Base-by-base conservation (phyloP, 345 rosid species). In the Brassica cretica region DNA sequence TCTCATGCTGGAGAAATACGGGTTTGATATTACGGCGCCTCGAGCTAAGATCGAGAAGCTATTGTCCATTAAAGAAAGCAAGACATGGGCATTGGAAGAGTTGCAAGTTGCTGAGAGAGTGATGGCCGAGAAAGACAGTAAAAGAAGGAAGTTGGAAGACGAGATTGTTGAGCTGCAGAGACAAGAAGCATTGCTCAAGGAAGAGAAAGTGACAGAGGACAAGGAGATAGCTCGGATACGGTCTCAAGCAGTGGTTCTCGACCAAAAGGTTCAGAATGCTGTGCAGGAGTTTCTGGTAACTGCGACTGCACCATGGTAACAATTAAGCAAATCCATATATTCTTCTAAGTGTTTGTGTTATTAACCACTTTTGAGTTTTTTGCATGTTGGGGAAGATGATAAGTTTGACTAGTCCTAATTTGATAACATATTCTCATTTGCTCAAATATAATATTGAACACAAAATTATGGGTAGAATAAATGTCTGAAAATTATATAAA, bases 1-100 rank as follows among this genome's bases (percentile, higher is more conserved):
- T 68, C 32, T 61, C 61, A 87, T 83, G 73, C 72, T 90, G 25
- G 92, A 85, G 80, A 88, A 81, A 70, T 84, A 88, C 56, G 97
- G 96, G 18, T 92, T 92, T 70, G 84, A 88, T 73, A 82, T 87
- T 66, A 68, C 78, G 5, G 24, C 80, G 16, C 89, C 81, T 19
- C 77, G 16, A 61, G 14, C 6, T 63, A 88, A 87, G 30, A 76
- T 92, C 61, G 68, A 73, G 41, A 83, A 85, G 61, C 77, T 92
- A 76, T 60, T 88, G 51, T 75, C 82, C 21, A 74, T 89, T 11
- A 86, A 84, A 76, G 85, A 83, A 72, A 72, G 70, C 14, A 84
- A 78, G 64, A 83, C 21, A 39, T 65, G 68, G 77, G 73, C 82
- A 32, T 24, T 77, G 51, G 81, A 79, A 44, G 84, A 87, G 27